Percentiles rank a stretch among this genome's conserved stretches.
Conservation (phyloP, 176 grass and related monocot genomes). For the Aegilops sharonensis region DNA sequence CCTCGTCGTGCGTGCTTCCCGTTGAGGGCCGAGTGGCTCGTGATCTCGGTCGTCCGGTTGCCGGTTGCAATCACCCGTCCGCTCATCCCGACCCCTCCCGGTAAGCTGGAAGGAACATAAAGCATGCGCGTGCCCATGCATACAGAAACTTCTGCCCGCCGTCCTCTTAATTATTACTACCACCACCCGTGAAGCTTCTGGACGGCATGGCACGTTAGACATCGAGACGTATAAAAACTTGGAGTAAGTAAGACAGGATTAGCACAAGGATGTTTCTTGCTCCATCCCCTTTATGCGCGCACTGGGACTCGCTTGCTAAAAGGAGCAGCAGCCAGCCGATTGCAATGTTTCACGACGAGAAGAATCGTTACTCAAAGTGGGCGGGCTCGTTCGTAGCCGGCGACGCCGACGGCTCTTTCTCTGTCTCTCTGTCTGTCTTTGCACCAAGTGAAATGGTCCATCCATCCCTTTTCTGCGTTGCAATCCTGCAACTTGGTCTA, state of each 20-base stretch:
- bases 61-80: neutral
- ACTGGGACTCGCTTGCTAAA: neutral
- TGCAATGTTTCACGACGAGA: neutral
- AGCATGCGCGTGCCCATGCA: no score
- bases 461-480: neutral
- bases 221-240: neutral
- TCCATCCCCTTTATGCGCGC: neutral
- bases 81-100: no score
- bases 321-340: neutral
- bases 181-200: no score
- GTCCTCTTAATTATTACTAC: no score
- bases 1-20: neutral
- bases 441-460: neutral
- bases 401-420: neutral
- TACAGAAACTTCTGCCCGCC: no score
- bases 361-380: slow-evolving; percentile 1
- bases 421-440: neutral
- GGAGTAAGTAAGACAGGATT: neutral
- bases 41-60: neutral
- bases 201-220: no score
- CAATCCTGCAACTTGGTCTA: neutral
- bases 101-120: no score
- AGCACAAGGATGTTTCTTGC: no score
- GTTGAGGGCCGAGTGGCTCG: slow-evolving; percentile 9
- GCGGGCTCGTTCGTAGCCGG: neutral